Evolutionary conservation across 2,329 filamentous ascomycete species (phyloP), one percentile per base, ranked within the genome.

Genomic region (Venturiaceae sp.): DNA sequence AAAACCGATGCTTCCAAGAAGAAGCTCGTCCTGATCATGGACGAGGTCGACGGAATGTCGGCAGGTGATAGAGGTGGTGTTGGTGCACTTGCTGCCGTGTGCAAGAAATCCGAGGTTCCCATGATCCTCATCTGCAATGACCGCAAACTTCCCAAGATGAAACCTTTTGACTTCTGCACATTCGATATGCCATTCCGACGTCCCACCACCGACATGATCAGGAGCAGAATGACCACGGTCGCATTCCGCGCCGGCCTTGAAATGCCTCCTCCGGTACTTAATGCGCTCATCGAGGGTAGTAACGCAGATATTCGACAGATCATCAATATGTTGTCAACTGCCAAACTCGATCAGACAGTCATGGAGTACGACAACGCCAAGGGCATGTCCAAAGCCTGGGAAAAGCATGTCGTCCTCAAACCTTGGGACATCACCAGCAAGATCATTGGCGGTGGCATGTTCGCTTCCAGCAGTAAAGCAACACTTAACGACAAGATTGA

Each of bases 41-140:
- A 99, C 66, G 94, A 99, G 73, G 94, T 99, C 4, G 94, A 99
- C 67, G 94, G 94, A 56, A 97, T 99, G 94, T 97, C 92, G 61
- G 92, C 90, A 36, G 94, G 94, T 68, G 94, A 99, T 69, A 86
- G 94, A 61, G 94, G 94, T 64, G 94, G 94, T 71, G 94, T 99
- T 53, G 94, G 92, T 55, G 94, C 94, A 32, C 79, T 99, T 59
- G 92, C 94, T 59, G 90, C 94, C 60, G 87, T 96, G 57, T 96
- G 92, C 79, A 96, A 89, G 75, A 96, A 95, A 78, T 94, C 92
- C 0, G 85, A 94, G 65, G 85, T 99, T 26, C 94, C 94, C 0
- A 86, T 99, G 69, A 97, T 99, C 64, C 80, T 99, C 58, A 97
- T 99, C 65, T 99, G 94, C 81, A 99, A 99, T 71, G 94, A 99